Evolutionary conservation across 2,329 filamentous ascomycete species (phyloP).

Genomic region (Fusarium anguioides): DNA sequence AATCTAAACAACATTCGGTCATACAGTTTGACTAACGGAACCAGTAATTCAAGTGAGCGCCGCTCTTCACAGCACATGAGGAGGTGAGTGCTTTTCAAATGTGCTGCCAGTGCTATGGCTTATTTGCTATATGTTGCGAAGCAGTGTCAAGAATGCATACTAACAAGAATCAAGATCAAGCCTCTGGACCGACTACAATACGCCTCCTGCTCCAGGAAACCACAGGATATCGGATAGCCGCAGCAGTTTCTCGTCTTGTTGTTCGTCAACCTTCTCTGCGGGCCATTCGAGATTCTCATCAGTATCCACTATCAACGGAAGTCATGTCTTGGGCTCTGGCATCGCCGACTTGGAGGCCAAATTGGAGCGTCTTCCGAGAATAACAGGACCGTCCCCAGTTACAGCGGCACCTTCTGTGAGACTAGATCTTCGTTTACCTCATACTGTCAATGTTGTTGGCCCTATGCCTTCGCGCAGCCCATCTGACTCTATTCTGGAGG

Average conservation of each 20-base stretch:
- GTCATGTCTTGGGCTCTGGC: slow-evolving; percentile 50
- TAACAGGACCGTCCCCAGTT: slow-evolving; percentile 27
- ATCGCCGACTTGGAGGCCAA: slow-evolving; percentile 55
- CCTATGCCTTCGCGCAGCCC: slow-evolving; percentile 17
- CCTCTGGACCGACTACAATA: slow-evolving; percentile 38
- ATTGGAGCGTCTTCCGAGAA: slow-evolving; percentile 44
- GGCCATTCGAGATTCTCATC: slow-evolving; percentile 66
- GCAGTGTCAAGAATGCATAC: neutral
- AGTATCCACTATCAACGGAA: slow-evolving; percentile 61
- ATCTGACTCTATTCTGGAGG: slow-evolving; percentile 31
- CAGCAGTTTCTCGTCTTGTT: slow-evolving; percentile 63
- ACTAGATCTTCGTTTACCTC: slow-evolving; percentile 19
- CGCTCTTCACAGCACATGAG: slow-evolving; percentile 36
- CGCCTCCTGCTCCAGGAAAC: slow-evolving; percentile 18
- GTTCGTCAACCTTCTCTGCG: slow-evolving; percentile 58
- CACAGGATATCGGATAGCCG: slow-evolving; percentile 60
- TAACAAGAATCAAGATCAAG: slow-evolving; percentile 37
- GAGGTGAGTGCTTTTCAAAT: slow-evolving; percentile 25
- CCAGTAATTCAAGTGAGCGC: slow-evolving; percentile 26
- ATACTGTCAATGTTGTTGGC: neutral
- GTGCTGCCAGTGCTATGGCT: neutral
- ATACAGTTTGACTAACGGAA: slow-evolving; percentile 10
- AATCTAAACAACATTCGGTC: neutral
- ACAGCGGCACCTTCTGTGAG: slow-evolving; percentile 17
- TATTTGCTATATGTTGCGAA: neutral